These are phyloP conservation scores for Nakaseomyces uthaithaninus DNA, from an alignment of 1,139 yeast species.

Conservation along the genomic window DNA sequence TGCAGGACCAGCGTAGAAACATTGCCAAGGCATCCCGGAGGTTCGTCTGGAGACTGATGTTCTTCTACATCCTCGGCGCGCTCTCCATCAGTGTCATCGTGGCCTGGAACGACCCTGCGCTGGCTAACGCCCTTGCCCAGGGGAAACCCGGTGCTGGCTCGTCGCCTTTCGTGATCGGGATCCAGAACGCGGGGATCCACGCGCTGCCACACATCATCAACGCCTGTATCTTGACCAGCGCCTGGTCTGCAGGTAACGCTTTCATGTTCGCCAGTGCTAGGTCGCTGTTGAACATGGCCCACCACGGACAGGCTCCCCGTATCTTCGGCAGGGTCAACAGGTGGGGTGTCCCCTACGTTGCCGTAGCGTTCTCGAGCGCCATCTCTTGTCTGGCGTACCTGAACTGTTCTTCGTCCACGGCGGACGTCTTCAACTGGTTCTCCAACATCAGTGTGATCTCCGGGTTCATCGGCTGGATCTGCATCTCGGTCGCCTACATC, in stretches of 20 bases:
- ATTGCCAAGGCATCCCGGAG: constrained; percentile 43
- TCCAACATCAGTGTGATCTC: constrained; percentile 72
- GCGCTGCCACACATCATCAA: constrained; percentile 45
- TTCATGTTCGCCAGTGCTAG: constrained; percentile 39
- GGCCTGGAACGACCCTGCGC: constrained; percentile 37
- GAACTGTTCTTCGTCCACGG: constrained; percentile 33
- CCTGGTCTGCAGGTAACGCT: constrained; percentile 47
- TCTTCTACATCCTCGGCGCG: constrained; percentile 39
- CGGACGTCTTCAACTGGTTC: constrained; percentile 56
- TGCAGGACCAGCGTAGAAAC: constrained; percentile 41
- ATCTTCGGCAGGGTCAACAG: constrained; percentile 38
- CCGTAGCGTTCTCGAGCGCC: constrained; percentile 29
- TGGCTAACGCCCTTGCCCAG: constrained; percentile 31
- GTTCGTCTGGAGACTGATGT: constrained; percentile 39
- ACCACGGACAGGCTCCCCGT: constrained; percentile 42
- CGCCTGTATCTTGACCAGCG: constrained; percentile 44
- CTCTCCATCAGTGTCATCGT: constrained; percentile 42
- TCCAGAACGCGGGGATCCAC: constrained; percentile 42
- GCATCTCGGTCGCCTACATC: constrained; percentile 54
- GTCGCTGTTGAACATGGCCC: constrained; percentile 41
- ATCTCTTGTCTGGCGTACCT: constrained; percentile 37
- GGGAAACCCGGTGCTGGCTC: constrained; percentile 42
- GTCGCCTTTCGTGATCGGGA: constrained; percentile 50
- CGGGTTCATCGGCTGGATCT: constrained; percentile 67
- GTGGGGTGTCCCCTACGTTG: constrained; percentile 40